Conservation (phyloP, 768 basidiomycete genomes). For the Tylopilus vinaceipallidus region DNA sequence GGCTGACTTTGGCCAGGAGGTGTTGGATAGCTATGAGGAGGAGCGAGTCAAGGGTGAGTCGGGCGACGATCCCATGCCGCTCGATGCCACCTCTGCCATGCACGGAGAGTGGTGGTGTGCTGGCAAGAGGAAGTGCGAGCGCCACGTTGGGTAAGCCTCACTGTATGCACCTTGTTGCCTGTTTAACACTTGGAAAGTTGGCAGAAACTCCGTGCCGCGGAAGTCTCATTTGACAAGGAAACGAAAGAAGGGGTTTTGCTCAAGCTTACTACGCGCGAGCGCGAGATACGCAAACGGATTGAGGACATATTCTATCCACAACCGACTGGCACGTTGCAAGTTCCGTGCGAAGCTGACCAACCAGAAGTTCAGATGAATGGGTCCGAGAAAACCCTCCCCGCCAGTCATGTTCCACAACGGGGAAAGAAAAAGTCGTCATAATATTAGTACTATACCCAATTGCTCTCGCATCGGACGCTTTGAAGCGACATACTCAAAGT, state of each 20-base stretch:
- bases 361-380: conserved; percentile 46
- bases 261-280: conserved; percentile 71
- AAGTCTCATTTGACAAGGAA: conserved; percentile 74
- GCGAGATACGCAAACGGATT: conserved; percentile 73
- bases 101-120: conserved; percentile 76
- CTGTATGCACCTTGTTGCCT: background rate
- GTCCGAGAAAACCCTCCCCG: conserved; percentile 34
- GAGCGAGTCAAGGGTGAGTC: conserved; percentile 34
- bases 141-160: conserved; percentile 66
- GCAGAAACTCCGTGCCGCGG: conserved; percentile 73
- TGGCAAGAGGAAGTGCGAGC: conserved; percentile 70
- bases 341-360: conserved; percentile 31
- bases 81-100: conserved; percentile 29
- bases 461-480: conserved; percentile 14
- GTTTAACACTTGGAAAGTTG: conserved; percentile 46
- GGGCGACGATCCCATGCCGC: conserved; percentile 39
- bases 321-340: conserved; percentile 35
- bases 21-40: conserved; percentile 69
- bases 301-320: conserved; percentile 67
- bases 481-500: conserved; percentile 11
- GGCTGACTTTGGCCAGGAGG: conserved; percentile 62
- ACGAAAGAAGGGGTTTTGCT: conserved; percentile 64
- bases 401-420: conserved; percentile 50
- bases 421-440: conserved; percentile 54
- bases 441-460: conserved; percentile 19